Conservation (phyloP, 331 rosid genomes). For the Dryas integrifolia region DNA sequence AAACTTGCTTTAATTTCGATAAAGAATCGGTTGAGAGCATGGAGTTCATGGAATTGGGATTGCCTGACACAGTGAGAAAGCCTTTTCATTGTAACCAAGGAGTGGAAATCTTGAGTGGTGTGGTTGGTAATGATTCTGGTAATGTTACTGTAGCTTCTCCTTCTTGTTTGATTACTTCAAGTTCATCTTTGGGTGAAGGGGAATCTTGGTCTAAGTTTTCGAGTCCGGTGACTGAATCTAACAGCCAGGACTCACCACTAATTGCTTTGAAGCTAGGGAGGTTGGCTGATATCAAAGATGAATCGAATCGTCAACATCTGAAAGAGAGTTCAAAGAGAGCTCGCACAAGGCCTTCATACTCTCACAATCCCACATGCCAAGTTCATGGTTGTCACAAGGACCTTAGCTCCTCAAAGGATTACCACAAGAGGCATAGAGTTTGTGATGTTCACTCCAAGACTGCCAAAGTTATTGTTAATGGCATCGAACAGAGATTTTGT, state of each 20-base stretch:
- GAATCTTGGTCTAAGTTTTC: constrained; percentile 51
- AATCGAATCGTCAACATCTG: constrained; percentile 25
- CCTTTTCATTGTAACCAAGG: constrained; percentile 34
- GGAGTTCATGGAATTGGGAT: constrained; percentile 56
- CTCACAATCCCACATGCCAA: constrained; percentile 61
- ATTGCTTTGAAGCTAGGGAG: constrained; percentile 71
- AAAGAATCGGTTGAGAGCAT: constrained; percentile 45
- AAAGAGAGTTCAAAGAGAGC: constrained; percentile 47
- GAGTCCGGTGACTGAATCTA: constrained; percentile 37
- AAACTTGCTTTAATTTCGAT: constrained; percentile 38
- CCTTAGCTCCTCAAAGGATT: constrained; percentile 75
- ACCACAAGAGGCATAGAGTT: constrained; percentile 81
- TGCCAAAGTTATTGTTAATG: constrained; percentile 68
- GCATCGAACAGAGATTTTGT: constrained; percentile 81
- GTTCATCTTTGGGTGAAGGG: constrained; percentile 50
- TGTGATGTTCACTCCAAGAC: constrained; percentile 89
- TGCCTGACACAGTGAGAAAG: constrained; percentile 42
- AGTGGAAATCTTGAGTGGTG: constrained; percentile 41
- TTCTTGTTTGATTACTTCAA: constrained; percentile 43
- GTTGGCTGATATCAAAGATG: constrained; percentile 41
- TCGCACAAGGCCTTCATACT: constrained; percentile 36
- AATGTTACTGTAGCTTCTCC: constrained; percentile 46
- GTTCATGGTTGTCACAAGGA: constrained; percentile 76
- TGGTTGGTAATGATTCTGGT: constrained; percentile 40
- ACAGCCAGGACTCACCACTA: constrained; percentile 43